Base-by-base conservation (phyloP, 805 yeast species). In the Myxozyma melibiosi region DNA sequence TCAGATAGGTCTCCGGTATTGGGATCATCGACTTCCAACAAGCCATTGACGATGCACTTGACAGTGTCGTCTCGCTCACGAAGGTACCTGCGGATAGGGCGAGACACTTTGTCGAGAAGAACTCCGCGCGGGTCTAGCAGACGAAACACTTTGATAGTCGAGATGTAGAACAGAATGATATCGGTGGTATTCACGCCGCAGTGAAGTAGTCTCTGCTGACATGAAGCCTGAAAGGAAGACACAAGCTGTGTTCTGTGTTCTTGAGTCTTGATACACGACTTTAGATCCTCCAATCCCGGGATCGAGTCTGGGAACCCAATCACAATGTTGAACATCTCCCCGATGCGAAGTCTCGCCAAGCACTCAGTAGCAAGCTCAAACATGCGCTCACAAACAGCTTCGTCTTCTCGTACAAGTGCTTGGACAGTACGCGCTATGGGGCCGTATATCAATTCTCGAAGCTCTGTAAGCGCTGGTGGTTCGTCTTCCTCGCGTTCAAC, bases 111-210 rank as follows among this genome's bases (percentile, higher is more conserved):
- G 67, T 88, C 96, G 6, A 91, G 74, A 30, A 91, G 73, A 0
- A 89, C 92, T 0, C 96, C 96, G 37, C 88, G 78, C 5, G 96
- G 95, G 66, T 92, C 98, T n/a, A 94, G 75, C 0, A 84, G 72
- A 27, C 85, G 69, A 57, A 92, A 89, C 0, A 90, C 78, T 61
- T 82, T 78, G 43, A 91, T 85, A 1, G 91, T 82, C 14, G 83
- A 80, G 3, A 87, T 83, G 67, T 88, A 92, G 51, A 80, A 81
- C 1, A 81, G 72, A 25, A 92, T 79, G 6, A 90, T 83, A 49
- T 84, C 88, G 3, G 79, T 78, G 0, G 98, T 92, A 63, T 86
- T 83, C 1, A 86, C 80, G 20, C 96, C 96, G 2, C 96, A 86
- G 65, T 89, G 94, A 20, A 91, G 74, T 9, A 90, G 68, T 33